phyloP scores from a whole-genome alignment of 805 yeast genomes.

The Kurtzmaniella fragi region DNA sequence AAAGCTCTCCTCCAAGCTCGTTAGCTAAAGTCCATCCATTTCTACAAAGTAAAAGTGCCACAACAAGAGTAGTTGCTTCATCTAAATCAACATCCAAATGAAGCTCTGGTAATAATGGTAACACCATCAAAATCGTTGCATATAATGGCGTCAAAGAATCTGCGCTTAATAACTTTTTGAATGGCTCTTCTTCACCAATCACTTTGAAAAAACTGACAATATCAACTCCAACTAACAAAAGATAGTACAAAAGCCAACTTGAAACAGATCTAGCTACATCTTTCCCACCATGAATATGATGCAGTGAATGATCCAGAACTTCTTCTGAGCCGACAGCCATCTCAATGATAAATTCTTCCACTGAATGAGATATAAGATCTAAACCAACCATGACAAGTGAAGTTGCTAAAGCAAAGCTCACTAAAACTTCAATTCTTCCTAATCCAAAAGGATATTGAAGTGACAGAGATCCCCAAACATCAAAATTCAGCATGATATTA shows the following conservation, averaged over 20 bases:
- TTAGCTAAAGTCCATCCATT: slow-evolving; percentile 51
- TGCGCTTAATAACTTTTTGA: slow-evolving; percentile 2
- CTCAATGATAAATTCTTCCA: slow-evolving; percentile 63
- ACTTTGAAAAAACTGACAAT: background rate
- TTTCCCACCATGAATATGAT: slow-evolving; percentile 31
- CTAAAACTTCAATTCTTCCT: slow-evolving; percentile 83
- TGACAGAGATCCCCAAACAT: slow-evolving; percentile 82
- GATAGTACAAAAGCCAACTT: slow-evolving; percentile 27
- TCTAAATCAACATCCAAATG: slow-evolving; percentile 32
- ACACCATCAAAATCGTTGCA: slow-evolving; percentile 19
- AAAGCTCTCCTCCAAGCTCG: slow-evolving; percentile 46
- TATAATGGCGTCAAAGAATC: slow-evolving; percentile 31
- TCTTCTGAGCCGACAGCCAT: slow-evolving; percentile 29
- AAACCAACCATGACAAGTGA: slow-evolving; percentile 87
- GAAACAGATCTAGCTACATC: slow-evolving; percentile 12
- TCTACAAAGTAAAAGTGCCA: slow-evolving; percentile 40
- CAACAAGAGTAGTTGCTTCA: slow-evolving; percentile 41
- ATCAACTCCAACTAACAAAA: slow-evolving; percentile 4
- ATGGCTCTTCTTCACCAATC: too few species aligned
- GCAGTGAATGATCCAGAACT: slow-evolving; percentile 25
- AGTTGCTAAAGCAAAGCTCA: slow-evolving; percentile 82
- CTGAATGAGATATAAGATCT: slow-evolving; percentile 79
- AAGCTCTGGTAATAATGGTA: slow-evolving; percentile 35
- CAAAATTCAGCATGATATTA: slow-evolving; percentile 83
- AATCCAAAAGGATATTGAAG: slow-evolving; percentile 87